Evolutionary conservation across 1,284 basidiomycete species (phyloP).

Genomic region (Pisolithus thermaeus): DNA sequence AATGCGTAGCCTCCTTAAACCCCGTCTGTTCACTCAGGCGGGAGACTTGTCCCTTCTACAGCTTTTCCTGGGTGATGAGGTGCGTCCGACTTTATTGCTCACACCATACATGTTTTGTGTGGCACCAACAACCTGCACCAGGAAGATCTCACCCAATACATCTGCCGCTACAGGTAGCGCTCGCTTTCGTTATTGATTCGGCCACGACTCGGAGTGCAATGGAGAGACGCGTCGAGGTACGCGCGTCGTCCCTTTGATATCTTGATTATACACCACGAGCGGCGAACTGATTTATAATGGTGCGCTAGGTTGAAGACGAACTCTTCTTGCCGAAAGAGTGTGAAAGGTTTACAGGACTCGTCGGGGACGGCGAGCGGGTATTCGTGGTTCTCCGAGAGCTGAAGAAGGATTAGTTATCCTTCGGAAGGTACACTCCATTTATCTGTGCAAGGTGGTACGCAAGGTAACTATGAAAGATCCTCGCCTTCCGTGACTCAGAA

Average conservation of each 20-base stretch:
- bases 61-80: slow-evolving; percentile 96
- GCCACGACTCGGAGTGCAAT: slow-evolving; percentile 77
- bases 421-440: too few relatives aligned
- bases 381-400: slow-evolving; percentile 69
- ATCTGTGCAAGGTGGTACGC: too few relatives aligned
- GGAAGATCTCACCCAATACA: slow-evolving; percentile 72
- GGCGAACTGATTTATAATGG: slow-evolving; percentile 8
- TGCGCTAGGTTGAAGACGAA: slow-evolving; percentile 29
- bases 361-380: slow-evolving; percentile 62
- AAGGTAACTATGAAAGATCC: too few relatives aligned
- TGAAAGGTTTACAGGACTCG: slow-evolving; percentile 59
- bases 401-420: slow-evolving; percentile 52
- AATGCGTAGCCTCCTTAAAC: slow-evolving; percentile 81
- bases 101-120: slow-evolving; percentile 1
- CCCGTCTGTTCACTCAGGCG: slow-evolving; percentile 94
- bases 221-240: slow-evolving; percentile 91
- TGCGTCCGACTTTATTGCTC: slow-evolving; percentile 44
- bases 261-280: too few relatives aligned
- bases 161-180: slow-evolving; percentile 73
- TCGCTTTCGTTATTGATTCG: slow-evolving; percentile 86
- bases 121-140: slow-evolving; percentile 75
- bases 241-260: slow-evolving; percentile 11
- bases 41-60: slow-evolving; percentile 88
- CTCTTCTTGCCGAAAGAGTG: slow-evolving; percentile 28
- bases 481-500: too few relatives aligned